Base-by-base conservation (phyloP, 2,329 filamentous ascomycete genomes). In the Lomentospora prolificans region DNA sequence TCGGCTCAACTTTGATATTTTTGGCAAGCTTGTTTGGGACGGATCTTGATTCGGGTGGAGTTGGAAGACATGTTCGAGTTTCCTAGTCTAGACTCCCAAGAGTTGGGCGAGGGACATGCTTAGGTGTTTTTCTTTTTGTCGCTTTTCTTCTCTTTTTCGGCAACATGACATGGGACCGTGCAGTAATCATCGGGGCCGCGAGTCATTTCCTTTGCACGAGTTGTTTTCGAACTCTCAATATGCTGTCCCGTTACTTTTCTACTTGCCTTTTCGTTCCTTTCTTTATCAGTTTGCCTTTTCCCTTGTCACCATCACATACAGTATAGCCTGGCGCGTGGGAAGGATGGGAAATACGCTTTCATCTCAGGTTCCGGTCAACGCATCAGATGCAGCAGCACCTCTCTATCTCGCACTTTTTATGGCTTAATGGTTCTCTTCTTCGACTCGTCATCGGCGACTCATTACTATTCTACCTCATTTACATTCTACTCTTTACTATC, bases 11-110 rank as follows among this genome's bases (percentile, higher is more conserved):
- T 54, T 44, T 44, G 52, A 17, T 54, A 44, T 41, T 41, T 28
- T 54, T 30, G 52, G 25, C 36, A 44, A 51, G 41, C 52, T 19
- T 31, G 17, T 54, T 48, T 54, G 22, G 24, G 28, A 46, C 19
- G 36, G 52, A 28, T 27, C 41, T 54, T 36, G 33, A 54, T 44
- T 54, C 28, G 27, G 52, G 36, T 44, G 52, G 52, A 54, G 52
- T 54, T 54, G 52, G 24, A 44, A 54, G 52, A 54, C 28, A n/a
- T 44, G 41, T 54, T 36, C 36, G 52, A 54, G 52, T 39, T 54
- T 41, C 41, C 52, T 54, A 25, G 52, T 36, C 33, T 44, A 25
- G 36, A 28, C 52, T 46, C 52, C 28, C 52, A 46, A 54, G 52
- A 44, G 52, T 30, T 44, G 27, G 24, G 28, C 52, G 52, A 54